A percentile compares a stretch with the other conserved stretches of the same genome.
Conservation (phyloP, 1,284 basidiomycete species). For the Sutorius eximius region DNA sequence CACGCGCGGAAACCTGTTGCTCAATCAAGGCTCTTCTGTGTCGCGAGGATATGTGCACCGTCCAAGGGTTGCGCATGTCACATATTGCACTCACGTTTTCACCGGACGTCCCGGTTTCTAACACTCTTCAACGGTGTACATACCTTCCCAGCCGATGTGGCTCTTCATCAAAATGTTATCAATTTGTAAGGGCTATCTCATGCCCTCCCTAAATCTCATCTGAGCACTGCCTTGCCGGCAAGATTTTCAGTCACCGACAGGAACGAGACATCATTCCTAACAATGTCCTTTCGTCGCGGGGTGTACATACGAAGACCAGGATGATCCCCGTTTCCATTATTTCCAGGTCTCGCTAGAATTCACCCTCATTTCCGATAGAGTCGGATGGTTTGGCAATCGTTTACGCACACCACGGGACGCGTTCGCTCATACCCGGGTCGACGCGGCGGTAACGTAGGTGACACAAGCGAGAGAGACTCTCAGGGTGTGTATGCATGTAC, state of each 20-base stretch:
- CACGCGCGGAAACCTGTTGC: not conserved
- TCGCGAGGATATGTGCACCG: not conserved
- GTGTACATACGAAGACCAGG: not conserved
- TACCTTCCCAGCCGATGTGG: not conserved
- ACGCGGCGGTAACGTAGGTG: not conserved
- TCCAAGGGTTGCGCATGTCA: too few species aligned
- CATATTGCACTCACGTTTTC: not conserved
- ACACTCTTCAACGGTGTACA: not conserved
- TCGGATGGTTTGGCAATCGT: conserved; percentile 2
- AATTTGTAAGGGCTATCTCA: not conserved
- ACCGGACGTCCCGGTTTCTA: not conserved
- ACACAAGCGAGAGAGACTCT: not conserved
- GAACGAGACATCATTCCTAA: not conserved
- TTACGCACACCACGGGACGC: not conserved
- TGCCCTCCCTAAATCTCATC: not conserved
- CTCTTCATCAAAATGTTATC: not conserved
- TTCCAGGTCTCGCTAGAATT: not conserved
- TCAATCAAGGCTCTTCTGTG: not conserved
- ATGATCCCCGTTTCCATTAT: not conserved
- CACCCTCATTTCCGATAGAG: not conserved
- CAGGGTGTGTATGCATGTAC: not conserved
- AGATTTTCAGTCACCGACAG: conserved; percentile 8
- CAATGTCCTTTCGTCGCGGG: not conserved
- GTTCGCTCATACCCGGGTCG: not conserved
- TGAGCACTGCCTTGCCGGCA: conserved; percentile 2